Evolutionary conservation across 805 yeast species (phyloP), one percentile per base, ranked within the genome.

Genomic region (Ogataea degrootiae): DNA sequence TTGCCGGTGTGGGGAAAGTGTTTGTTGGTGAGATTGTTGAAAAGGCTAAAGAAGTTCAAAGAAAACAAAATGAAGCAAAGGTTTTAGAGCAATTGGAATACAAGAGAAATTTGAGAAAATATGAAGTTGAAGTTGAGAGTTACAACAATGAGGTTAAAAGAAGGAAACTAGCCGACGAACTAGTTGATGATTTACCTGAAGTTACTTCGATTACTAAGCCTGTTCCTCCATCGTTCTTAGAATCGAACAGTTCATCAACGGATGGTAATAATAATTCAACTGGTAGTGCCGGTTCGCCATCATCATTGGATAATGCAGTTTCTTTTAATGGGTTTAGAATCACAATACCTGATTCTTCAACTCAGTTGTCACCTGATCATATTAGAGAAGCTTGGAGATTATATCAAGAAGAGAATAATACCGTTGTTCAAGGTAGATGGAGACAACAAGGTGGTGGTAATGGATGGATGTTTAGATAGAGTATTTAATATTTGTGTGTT

Each of bases 1-100:
- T 91, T 41, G 87, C 92, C 6, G 96, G 97, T 63, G 76, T 89
- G 46, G 86, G 96, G 2, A 91, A 91, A 62, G 86, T 88, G 56
- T 83, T 87, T 62, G 76, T 90, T n/a, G 96, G 96, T 12, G 97
- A 91, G 57, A 77, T 91, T 16, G 85, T 91, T 12, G 95, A 91
- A 52, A 74, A 80, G 57, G 96, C 96, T 0, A 74, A 83, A 51
- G 85, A 80, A 44, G 80, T 87, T 1, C 91, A 87, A 60, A 71
- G 75, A 46, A 71, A 77, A 48, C 77, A 79, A 57, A 66, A 72
- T 57, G 72, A 76, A 66, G 62, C 71, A 47, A 56, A 67, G 55
- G 69, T 66, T 11, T 51, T 62, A 29, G 72, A 69, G 43, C 69
- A 71, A 51, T 59, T 67, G 38, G 67, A 69, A 26, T 70, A 77